Base-by-base conservation (phyloP, 2,329 filamentous ascomycete species). In the Pleomassaria siparia region DNA sequence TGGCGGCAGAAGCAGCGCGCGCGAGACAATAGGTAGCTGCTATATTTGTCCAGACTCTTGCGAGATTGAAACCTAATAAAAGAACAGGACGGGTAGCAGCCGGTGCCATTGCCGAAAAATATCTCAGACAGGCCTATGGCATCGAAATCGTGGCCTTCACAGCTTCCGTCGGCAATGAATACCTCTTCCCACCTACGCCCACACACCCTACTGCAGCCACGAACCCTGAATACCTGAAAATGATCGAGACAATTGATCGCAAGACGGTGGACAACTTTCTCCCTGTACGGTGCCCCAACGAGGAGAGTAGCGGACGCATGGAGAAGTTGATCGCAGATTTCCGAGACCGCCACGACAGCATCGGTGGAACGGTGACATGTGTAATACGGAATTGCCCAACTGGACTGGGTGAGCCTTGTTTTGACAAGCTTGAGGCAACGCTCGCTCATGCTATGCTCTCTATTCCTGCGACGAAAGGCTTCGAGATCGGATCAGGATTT, bases 401-500 rank as follows among this genome's bases (percentile, higher is more conserved):
- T 32, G 92, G 92, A 0, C 81, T 97, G 2, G 94, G 94, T 50
- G 94, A 97, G 79, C 94, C 92, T 1, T 88, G 84, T 72, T 97
- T 99, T 72, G 89, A 95, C 73, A 97, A 97, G 78, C 80, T 97
- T 36, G 91, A 99, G 77, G 94, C 94, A 7, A 83, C 82, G 68
- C 84, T 99, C 39, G 91, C 84, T 21, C 92, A 97, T 66, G 94
- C 89, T 41, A 97, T 99, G 89, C 81, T 97, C 54, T 90, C 85
- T 68, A 96, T 97, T 62, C 94, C 94, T 4, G 91, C 94, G 3
- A 92, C 88, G 29, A 99, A 97, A 76, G 92, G 88, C 45, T 97
- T 97, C 67, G 92, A 97, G 70, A 86, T 97, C 56, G 94, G 94
- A 45, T 95, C 89, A 44, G 94, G 94, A 11, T 97, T 97, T 71